Conservation (phyloP, 768 basidiomycete genomes). For the Amanita fuliginea region DNA sequence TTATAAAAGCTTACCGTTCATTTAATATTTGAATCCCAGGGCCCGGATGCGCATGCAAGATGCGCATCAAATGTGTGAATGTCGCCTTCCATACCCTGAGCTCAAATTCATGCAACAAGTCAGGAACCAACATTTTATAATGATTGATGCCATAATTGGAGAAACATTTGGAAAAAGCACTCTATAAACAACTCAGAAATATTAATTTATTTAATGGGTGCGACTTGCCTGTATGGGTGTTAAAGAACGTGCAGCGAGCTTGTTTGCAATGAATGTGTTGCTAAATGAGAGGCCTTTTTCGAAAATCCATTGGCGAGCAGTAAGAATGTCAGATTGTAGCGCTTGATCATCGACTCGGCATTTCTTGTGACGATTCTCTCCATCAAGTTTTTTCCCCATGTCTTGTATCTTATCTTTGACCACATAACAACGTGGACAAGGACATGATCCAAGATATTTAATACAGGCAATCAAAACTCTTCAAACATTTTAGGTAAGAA, state of each 20-base stretch:
- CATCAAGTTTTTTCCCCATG: slow-evolving; percentile 18
- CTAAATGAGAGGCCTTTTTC: neutral
- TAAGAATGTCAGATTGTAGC: neutral
- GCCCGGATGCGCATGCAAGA: slow-evolving; percentile 14
- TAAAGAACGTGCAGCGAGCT: neutral
- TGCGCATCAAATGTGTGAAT: slow-evolving; percentile 22
- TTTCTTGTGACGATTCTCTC: neutral
- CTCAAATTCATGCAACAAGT: too few relatives aligned
- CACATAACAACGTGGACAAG: too few relatives aligned
- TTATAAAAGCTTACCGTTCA: slow-evolving; percentile 5
- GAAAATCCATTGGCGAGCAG: neutral
- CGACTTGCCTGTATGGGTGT: too few relatives aligned
- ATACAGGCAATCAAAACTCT: too few relatives aligned
- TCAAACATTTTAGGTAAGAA: too few relatives aligned
- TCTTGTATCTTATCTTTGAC: slow-evolving; percentile 14
- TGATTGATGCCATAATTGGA: slow-evolving; percentile 13
- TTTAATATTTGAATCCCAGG: slow-evolving; percentile 14
- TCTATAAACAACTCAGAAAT: neutral
- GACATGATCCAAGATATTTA: too few relatives aligned
- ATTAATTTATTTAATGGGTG: too few relatives aligned
- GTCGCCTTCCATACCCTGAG: slow-evolving; percentile 26
- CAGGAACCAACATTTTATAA: slow-evolving; percentile 7
- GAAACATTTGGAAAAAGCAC: slow-evolving; percentile 18
- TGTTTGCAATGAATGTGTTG: neutral
- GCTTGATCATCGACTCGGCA: neutral